phyloP scores from a whole-genome alignment of 768 basidiomycete species.

The Naematelia aurantialba region DNA sequence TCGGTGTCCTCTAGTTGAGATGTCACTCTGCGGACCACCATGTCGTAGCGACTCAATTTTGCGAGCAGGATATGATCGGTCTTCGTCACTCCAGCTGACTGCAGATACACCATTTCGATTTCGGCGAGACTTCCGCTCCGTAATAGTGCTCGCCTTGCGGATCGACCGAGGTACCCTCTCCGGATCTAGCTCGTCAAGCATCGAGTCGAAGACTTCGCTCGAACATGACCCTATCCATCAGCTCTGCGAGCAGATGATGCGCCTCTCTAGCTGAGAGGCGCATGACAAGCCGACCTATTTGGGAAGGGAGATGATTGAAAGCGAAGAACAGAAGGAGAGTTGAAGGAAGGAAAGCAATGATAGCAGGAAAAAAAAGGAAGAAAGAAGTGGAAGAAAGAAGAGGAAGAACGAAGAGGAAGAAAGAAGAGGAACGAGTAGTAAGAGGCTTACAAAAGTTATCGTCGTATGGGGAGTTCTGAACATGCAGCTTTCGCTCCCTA shows the following conservation, averaged over 20 bases:
- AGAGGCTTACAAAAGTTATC: neutral
- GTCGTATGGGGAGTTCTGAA: neutral
- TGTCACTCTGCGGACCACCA: neutral
- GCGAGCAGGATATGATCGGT: neutral
- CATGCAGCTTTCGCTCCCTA: neutral
- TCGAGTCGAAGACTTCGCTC: conserved; percentile 1
- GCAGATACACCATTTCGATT: neutral
- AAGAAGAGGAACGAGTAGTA: conserved; percentile 1
- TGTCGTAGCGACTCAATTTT: neutral
- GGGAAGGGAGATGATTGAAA: no score
- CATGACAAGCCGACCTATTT: no score
- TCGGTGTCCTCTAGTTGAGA: neutral
- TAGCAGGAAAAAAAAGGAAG: neutral
- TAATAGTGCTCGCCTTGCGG: neutral
- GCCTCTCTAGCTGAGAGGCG: no score
- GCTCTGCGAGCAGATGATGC: neutral
- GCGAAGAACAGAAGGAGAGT: no score
- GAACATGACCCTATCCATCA: conserved; percentile 1
- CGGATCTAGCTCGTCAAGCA: neutral
- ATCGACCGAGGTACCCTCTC: neutral
- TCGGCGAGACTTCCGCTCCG: neutral
- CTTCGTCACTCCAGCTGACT: neutral
- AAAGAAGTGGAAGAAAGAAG: neutral
- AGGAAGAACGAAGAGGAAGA: conserved; percentile 2
- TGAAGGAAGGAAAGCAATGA: no score